Evolutionary conservation across 352 stramenopile genomes (phyloP).

Genomic region (Stephanocyclus meneghinianus): DNA sequence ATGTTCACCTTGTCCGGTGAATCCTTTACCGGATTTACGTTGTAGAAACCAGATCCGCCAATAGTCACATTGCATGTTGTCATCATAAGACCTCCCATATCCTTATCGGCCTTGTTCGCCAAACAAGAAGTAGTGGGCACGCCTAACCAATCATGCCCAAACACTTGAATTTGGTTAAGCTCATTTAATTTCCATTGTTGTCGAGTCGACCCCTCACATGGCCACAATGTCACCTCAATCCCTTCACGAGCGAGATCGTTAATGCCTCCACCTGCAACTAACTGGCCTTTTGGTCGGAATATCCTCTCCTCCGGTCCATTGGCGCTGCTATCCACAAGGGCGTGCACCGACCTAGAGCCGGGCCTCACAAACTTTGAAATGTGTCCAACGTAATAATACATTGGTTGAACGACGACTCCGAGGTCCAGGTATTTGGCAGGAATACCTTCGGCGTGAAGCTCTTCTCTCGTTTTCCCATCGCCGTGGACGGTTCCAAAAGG

Average conservation of each 20-base stretch:
- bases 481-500: constrained; percentile 64
- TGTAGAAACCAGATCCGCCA: constrained; percentile 26
- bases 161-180: constrained; percentile 63
- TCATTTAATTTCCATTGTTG: constrained; percentile 69
- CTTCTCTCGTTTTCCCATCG: constrained; percentile 70
- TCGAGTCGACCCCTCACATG: constrained; percentile 78
- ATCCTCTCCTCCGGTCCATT: constrained; percentile 35
- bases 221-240: constrained; percentile 78
- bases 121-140: constrained; percentile 71
- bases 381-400: constrained; percentile 83
- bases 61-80: constrained; percentile 51
- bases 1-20: constrained; percentile 40
- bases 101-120: constrained; percentile 33
- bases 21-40: constrained; percentile 30
- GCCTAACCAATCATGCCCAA: constrained; percentile 75
- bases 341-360: constrained; percentile 58
- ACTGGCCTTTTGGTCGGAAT: constrained; percentile 60
- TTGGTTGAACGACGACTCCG: constrained; percentile 69
- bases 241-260: constrained; percentile 77
- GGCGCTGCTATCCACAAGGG: constrained; percentile 55
- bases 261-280: constrained; percentile 65
- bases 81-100: constrained; percentile 61
- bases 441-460: constrained; percentile 75
- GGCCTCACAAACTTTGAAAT: constrained; percentile 77
- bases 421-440: constrained; percentile 68